Evolutionary conservation across 805 yeast genomes (phyloP).

Genomic region (Lipomyces yamadae): DNA sequence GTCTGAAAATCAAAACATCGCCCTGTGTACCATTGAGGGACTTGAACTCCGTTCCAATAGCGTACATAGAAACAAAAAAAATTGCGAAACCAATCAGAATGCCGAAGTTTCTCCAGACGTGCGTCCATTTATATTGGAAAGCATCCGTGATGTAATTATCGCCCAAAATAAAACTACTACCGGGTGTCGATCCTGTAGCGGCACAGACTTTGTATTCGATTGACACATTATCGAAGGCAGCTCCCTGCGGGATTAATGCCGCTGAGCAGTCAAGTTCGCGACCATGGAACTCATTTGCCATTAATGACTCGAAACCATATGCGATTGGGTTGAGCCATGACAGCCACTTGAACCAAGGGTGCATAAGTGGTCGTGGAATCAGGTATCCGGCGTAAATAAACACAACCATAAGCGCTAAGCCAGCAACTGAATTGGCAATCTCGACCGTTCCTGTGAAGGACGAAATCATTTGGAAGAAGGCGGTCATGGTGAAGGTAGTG

Average conservation of each 20-base stretch:
- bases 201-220: slow-evolving; percentile 55
- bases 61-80: slow-evolving; percentile 45
- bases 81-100: slow-evolving; percentile 58
- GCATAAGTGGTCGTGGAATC: slow-evolving; percentile 62
- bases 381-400: slow-evolving; percentile 53
- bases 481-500: slow-evolving; percentile 61
- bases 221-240: slow-evolving; percentile 52
- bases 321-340: slow-evolving; percentile 61
- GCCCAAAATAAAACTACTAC: slow-evolving; percentile 59
- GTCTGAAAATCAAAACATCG: slow-evolving; percentile 42
- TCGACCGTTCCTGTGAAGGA: slow-evolving; percentile 43
- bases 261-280: slow-evolving; percentile 58
- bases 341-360: slow-evolving; percentile 75
- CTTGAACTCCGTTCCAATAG: slow-evolving; percentile 45
- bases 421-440: slow-evolving; percentile 54
- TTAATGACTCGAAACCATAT: slow-evolving; percentile 65
- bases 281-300: slow-evolving; percentile 68
- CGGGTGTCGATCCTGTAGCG: slow-evolving; percentile 64
- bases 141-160: slow-evolving; percentile 57
- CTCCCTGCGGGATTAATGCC: slow-evolving; percentile 62
- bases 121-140: slow-evolving; percentile 58
- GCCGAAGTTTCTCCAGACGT: slow-evolving; percentile 84
- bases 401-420: slow-evolving; percentile 51
- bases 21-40: slow-evolving; percentile 44
- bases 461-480: slow-evolving; percentile 53